Conservation (phyloP, 2,329 filamentous ascomycete genomes). For the Microdochium nivale region DNA sequence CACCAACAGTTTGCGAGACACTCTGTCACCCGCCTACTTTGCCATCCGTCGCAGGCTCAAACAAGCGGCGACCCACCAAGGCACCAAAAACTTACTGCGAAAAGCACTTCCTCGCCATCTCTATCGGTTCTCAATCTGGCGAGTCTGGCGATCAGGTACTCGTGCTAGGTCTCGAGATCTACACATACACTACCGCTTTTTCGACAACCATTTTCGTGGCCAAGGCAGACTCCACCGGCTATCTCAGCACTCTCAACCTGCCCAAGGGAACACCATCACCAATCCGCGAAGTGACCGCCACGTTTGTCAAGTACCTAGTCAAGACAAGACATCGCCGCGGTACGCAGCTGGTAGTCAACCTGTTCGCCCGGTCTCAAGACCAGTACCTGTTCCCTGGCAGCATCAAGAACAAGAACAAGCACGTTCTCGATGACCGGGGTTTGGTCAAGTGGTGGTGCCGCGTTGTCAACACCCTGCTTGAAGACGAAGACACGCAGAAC, state of each 20-base stretch:
- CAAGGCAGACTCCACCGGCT: constrained; percentile 95
- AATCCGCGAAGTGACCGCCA: constrained; percentile 62
- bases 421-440: constrained; percentile 83
- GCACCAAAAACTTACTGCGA: constrained; percentile 63
- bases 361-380: constrained; percentile 85
- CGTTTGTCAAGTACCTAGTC: constrained; percentile 70
- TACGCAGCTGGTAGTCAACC: constrained; percentile 67
- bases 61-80: constrained; percentile 13
- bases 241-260: constrained; percentile 58
- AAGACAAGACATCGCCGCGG: constrained; percentile 54
- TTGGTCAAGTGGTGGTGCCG: constrained; percentile 95
- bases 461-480: constrained; percentile 69
- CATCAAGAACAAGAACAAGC: constrained; percentile 74
- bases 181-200: constrained; percentile 74
- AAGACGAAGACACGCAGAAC: constrained; percentile 27
- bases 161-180: constrained; percentile 76
- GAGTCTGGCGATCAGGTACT: constrained; percentile 43
- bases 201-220: constrained; percentile 88
- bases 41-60: constrained; percentile 1
- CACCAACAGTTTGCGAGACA: constrained; percentile 63
- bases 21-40: constrained; percentile 74
- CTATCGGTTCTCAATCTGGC: constrained; percentile 26
- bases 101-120: constrained; percentile 62
- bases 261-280: constrained; percentile 60
- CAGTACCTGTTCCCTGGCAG: constrained; percentile 96